Percentiles rank a stretch among this genome's conserved stretches.
phyloP scores from a whole-genome alignment of 2,329 filamentous ascomycete species.

The Triangularia setosa region DNA sequence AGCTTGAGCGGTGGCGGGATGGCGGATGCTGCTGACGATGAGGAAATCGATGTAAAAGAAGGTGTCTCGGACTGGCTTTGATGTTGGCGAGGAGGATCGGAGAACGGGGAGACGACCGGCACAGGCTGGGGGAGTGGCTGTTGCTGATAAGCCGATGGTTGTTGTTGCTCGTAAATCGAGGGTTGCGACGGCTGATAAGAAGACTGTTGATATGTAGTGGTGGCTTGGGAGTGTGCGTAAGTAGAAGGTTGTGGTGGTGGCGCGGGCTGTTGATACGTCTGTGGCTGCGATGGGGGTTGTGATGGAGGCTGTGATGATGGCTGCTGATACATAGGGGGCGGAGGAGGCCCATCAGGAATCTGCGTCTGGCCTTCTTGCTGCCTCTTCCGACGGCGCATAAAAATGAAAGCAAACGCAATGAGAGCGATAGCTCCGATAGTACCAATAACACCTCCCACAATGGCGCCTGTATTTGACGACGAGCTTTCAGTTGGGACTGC shows the following conservation, averaged over 20 bases:
- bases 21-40: background rate
- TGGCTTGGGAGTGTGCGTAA: background rate
- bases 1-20: background rate
- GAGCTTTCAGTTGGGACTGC: conserved; percentile 3
- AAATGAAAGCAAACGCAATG: conserved; percentile 16
- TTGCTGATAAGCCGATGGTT: background rate
- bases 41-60: background rate
- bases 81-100: background rate
- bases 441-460: conserved; percentile 24
- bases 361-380: background rate
- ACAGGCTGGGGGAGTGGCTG: background rate
- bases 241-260: background rate
- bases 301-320: conserved; percentile 2
- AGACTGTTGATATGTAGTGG: background rate
- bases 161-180: background rate
- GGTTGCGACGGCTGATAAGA: background rate
- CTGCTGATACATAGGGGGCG: conserved; percentile 2
- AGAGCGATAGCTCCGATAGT: conserved; percentile 22
- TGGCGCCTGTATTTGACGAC: conserved; percentile 19
- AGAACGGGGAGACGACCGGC: background rate
- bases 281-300: background rate
- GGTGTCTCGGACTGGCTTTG: background rate
- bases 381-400: conserved; percentile 14
- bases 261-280: conserved; percentile 3
- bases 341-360: background rate